Base-by-base conservation (phyloP, 164 flowering plant species). In the Nelumbo lutea region DNA sequence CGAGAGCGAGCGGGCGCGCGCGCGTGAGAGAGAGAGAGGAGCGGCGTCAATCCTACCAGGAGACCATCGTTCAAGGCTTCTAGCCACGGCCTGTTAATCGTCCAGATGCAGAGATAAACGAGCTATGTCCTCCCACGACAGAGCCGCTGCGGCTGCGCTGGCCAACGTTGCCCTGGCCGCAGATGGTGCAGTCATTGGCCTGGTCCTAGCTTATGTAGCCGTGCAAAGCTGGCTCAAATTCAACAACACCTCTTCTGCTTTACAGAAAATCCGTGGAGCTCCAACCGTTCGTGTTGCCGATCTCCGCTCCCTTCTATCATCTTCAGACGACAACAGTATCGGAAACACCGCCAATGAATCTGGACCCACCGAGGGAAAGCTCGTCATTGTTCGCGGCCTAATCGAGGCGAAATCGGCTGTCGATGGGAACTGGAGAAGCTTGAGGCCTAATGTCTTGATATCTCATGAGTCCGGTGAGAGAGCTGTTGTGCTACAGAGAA, bases 101-200 rank as follows among this genome's bases (percentile, higher is more conserved):
- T 50, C 14, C 59, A 63, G 45, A 64, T 43, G 53, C 53, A 15
- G 14, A 64, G 55, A 15, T 46, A 64, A 14, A 45, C 52, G 3
- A 38, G 3, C 53, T 55, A 86, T 86, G 90, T 81, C 90, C 4
- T 59, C 77, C 0, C 62, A 65, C 71, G 94, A 87, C 61, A 85
- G 77, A 74, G 85, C 87, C 6, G 64, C 80, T 7, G 80, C 79
- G 3, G 79, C 87, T 7, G 62, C 83, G 13, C 59, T 85, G 14
- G 73, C 87, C 4, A 82, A 82, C 5, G 43, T 92, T n/a, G 85
- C 87, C 11, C 65, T 85, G 39, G 83, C 90, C 57, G 87, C 83
- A 47, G 98, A 93, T 76, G 97, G 97, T 3, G 96, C 93, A 2
- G 66, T 91, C 5, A 66, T 90, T 15, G 98, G 98, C 9, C 15